A percentile compares a stretch with the other conserved stretches of the same genome.
These are phyloP conservation scores for Podospora fimiseda DNA, from an alignment of 495 filamentous ascomycete species.

Conservation along the genomic window DNA sequence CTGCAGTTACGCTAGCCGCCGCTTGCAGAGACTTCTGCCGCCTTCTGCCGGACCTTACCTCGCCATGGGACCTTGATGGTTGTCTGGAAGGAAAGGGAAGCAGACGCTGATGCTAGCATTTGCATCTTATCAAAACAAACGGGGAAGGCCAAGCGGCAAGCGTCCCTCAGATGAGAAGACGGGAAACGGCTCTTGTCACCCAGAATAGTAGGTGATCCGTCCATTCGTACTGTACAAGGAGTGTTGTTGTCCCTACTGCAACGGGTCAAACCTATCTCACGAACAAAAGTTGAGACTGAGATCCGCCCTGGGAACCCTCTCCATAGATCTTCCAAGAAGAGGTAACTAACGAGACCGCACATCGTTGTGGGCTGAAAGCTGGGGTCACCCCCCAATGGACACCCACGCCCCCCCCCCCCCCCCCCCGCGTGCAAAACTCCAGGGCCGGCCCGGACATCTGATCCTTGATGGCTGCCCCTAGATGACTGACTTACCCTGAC, in stretches of 20 bases:
- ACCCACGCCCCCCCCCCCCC: conserved; percentile 9
- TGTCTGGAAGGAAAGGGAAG: not conserved
- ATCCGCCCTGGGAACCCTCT: not conserved
- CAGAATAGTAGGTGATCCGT: not conserved
- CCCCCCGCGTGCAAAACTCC: conserved; percentile 18
- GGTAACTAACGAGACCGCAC: conserved; percentile 10
- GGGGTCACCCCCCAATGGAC: conserved; percentile 17
- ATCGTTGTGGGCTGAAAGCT: conserved; percentile 9
- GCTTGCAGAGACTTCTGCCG: conserved; percentile 20
- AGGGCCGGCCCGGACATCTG: conserved; percentile 18
- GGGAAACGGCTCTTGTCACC: not conserved
- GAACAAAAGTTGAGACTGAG: not conserved
- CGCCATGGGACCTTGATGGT: not conserved
- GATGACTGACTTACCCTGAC: conserved; percentile 15
- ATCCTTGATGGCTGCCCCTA: conserved; percentile 18
- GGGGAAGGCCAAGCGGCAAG: not conserved
- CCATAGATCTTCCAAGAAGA: conserved; percentile 5
- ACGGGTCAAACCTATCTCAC: not conserved
- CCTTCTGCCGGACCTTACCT: conserved; percentile 20
- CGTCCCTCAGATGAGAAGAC: not conserved
- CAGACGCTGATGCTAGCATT: not conserved
- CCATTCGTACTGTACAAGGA: not conserved
- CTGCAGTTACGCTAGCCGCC: conserved; percentile 17
- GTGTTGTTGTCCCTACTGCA: not conserved
- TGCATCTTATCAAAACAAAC: not conserved